A percentile compares a stretch with the other conserved stretches of the same genome.
Conservation (phyloP, 106 monocot species). For the Platanthera zijinensis region DNA sequence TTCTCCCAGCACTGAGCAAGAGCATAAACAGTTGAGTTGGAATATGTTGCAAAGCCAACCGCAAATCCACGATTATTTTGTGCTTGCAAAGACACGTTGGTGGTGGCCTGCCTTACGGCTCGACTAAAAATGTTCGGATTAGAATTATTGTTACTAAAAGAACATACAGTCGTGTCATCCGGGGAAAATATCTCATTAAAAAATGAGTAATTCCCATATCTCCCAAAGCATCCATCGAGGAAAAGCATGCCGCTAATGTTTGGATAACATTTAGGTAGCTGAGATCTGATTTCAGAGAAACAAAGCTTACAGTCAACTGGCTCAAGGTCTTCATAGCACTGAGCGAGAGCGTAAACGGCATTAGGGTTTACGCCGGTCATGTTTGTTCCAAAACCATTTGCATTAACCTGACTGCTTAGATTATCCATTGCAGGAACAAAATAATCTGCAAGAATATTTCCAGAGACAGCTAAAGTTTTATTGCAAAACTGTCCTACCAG, state of each 20-base stretch:
- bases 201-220: slow-evolving; percentile 55
- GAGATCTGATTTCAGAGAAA: slow-evolving; percentile 50
- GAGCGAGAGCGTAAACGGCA: slow-evolving; percentile 40
- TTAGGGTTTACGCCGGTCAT: slow-evolving; percentile 28
- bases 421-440: slow-evolving; percentile 55
- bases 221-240: slow-evolving; percentile 59
- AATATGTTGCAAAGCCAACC: slow-evolving; percentile 23
- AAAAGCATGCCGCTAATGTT: slow-evolving; percentile 31
- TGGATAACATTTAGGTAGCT: slow-evolving; percentile 53
- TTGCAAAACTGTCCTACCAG: slow-evolving; percentile 28
- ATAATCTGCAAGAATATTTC: slow-evolving; percentile 25
- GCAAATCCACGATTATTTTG: slow-evolving; percentile 25
- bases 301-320: slow-evolving; percentile 47
- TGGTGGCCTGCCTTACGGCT: slow-evolving; percentile 19
- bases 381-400: slow-evolving; percentile 36
- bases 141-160: slow-evolving; percentile 12
- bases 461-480: slow-evolving; percentile 11
- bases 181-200: slow-evolving; percentile 16
- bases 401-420: slow-evolving; percentile 26
- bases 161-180: slow-evolving; percentile 15
- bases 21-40: slow-evolving; percentile 25
- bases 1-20: slow-evolving; percentile 61
- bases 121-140: slow-evolving; percentile 16
- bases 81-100: slow-evolving; percentile 34
- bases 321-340: slow-evolving; percentile 44